Percentiles rank a stretch among this genome's conserved stretches.
Conservation (phyloP, 2,329 filamentous ascomycete genomes). For the Clarireedia hainanense region DNA sequence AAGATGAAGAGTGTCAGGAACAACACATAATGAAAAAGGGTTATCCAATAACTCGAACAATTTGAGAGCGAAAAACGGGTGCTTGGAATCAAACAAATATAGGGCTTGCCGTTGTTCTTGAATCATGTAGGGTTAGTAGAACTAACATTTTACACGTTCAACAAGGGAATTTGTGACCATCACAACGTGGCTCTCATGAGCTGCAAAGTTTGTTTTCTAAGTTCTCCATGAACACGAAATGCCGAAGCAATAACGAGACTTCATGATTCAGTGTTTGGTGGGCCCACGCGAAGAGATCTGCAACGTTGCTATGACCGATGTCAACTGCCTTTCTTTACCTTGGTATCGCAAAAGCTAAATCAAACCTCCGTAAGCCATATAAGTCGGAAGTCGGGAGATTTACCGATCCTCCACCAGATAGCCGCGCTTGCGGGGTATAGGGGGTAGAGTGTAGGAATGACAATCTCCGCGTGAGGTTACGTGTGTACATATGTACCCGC, state of each 20-base stretch:
- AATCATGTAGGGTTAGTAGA: not conserved
- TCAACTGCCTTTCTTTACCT: not conserved
- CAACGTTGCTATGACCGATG: not conserved
- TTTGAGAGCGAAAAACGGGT: not conserved
- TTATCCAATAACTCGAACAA: not conserved
- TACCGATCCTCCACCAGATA: not conserved
- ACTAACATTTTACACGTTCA: not conserved
- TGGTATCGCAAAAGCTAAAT: not conserved
- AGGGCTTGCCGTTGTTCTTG: not conserved
- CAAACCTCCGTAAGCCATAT: not conserved
- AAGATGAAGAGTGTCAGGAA: not conserved
- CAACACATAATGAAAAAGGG: not conserved
- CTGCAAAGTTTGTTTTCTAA: not conserved
- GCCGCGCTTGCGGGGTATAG: slow-evolving; percentile 6
- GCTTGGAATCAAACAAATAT: not conserved
- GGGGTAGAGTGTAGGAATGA: slow-evolving; percentile 2
- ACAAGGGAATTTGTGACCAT: not conserved
- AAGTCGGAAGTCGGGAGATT: slow-evolving; percentile 7
- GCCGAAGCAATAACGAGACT: not conserved
- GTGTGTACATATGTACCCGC: slow-evolving; percentile 5
- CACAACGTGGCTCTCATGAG: slow-evolving; percentile 7
- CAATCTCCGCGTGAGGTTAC: slow-evolving; percentile 11
- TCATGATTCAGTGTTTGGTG: not conserved
- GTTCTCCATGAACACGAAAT: not conserved
- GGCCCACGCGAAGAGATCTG: not conserved